Conservation (phyloP, 2,329 filamentous ascomycete species). For the Penicillium hesseltinei region DNA sequence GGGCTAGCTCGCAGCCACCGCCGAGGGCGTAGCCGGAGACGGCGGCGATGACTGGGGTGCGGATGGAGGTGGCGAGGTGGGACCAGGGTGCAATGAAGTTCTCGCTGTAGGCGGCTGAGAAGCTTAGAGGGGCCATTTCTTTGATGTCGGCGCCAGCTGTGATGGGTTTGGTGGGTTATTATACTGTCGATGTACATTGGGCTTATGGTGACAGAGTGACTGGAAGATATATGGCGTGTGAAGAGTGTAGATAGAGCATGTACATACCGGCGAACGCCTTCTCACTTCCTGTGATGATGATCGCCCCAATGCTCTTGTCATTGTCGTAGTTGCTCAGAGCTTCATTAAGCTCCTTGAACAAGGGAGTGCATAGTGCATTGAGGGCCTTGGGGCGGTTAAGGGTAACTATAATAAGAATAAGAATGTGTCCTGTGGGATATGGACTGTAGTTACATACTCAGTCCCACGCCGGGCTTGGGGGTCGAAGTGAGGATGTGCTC, state of each 20-base stretch:
- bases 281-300: conserved; percentile 83
- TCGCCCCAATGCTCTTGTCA: conserved; percentile 67
- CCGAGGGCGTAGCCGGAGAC: conserved; percentile 94
- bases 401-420: conserved; percentile 61
- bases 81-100: conserved; percentile 98
- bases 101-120: conserved; percentile 78
- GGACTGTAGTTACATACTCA: conserved; percentile 59
- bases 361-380: conserved; percentile 86
- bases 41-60: conserved; percentile 91
- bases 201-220: neutral
- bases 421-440: neutral
- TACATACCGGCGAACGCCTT: conserved; percentile 73
- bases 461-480: conserved; percentile 83
- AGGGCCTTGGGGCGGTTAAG: conserved; percentile 92
- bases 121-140: conserved; percentile 93
- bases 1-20: conserved; percentile 91
- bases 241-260: neutral
- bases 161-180: conserved; percentile 1
- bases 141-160: conserved; percentile 93
- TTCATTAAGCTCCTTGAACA: conserved; percentile 85
- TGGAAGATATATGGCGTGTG: too few relatives aligned
- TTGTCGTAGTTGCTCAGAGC: conserved; percentile 70
- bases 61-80: conserved; percentile 74
- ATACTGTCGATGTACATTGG: neutral
- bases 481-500: conserved; percentile 79